These are phyloP conservation scores for Solanum bukasovii DNA, from an alignment of 257 asterid species.

Conservation along the genomic window DNA sequence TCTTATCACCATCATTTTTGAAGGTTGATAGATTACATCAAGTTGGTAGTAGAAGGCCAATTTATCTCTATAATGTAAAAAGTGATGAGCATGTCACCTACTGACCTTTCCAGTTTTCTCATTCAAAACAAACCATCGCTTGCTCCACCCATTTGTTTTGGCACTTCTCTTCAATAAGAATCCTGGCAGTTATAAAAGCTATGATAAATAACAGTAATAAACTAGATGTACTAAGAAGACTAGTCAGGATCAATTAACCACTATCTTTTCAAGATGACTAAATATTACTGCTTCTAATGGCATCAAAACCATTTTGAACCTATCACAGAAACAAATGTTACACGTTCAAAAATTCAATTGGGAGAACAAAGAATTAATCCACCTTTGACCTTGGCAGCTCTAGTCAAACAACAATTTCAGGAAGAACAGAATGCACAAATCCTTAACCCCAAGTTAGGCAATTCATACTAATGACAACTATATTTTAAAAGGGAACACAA, in stretches of 20 bases:
- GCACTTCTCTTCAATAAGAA: conserved; percentile 83
- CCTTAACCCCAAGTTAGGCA: neutral
- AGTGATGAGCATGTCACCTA: neutral
- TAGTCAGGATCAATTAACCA: neutral
- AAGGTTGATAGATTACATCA: neutral
- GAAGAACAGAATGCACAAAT: neutral
- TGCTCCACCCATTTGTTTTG: conserved; percentile 82
- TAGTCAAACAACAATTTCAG: neutral
- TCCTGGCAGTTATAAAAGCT: conserved; percentile 32
- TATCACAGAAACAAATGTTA: neutral
- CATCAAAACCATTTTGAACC: neutral
- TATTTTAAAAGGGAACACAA: neutral
- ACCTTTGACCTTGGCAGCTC: neutral
- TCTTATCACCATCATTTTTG: neutral
- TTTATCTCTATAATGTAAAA: neutral
- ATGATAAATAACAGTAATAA: neutral
- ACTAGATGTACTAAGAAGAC: neutral
- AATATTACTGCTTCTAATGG: neutral
- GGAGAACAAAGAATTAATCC: neutral
- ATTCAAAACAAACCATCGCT: conserved; percentile 92
- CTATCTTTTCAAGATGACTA: neutral
- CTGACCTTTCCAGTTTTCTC: conserved; percentile 96
- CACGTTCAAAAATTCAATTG: neutral
- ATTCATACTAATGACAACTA: neutral
- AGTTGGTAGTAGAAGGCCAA: neutral